Evolutionary conservation across 2,329 filamentous ascomycete species (phyloP).

Genomic region (Colletotrichum chrysophilum): DNA sequence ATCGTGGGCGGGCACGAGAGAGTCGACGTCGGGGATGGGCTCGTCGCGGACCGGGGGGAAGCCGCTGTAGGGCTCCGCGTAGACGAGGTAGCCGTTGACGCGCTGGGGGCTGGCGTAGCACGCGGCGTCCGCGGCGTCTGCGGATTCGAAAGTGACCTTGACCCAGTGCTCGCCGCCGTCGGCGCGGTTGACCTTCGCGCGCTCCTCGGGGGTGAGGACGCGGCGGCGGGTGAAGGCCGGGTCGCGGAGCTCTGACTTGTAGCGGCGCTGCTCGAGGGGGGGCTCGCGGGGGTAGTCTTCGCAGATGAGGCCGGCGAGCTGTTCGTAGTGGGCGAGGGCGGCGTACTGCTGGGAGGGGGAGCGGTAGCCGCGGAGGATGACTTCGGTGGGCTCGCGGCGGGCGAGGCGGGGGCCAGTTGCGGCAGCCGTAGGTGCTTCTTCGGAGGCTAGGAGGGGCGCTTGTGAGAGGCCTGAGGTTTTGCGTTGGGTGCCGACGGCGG

Average conservation of each 20-base stretch:
- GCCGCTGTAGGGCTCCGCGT: conserved; percentile 73
- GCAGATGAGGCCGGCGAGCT: conserved; percentile 83
- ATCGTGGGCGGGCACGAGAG: conserved; percentile 35
- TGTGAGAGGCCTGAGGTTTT: conserved; percentile 42
- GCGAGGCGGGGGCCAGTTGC: conserved; percentile 31
- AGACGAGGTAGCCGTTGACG: conserved; percentile 73
- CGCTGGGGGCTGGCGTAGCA: conserved; percentile 73
- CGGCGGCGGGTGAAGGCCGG: conserved; percentile 70
- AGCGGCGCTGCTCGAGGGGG: conserved; percentile 72
- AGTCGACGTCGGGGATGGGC: conserved; percentile 60
- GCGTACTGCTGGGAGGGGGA: conserved; percentile 76
- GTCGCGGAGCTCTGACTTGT: conserved; percentile 76
- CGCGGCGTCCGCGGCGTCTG: conserved; percentile 73
- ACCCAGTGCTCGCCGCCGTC: conserved; percentile 92
- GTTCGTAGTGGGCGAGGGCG: conserved; percentile 87
- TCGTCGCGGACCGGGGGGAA: conserved; percentile 68
- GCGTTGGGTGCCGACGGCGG: conserved; percentile 30
- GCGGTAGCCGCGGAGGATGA: conserved; percentile 83
- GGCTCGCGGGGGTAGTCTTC: conserved; percentile 92
- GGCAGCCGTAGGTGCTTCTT: conserved; percentile 35
- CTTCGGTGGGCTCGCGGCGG: conserved; percentile 65
- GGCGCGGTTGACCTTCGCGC: conserved; percentile 79
- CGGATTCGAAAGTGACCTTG: conserved; percentile 80
- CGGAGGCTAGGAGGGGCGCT: conserved; percentile 34
- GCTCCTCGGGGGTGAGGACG: conserved; percentile 73